phyloP scores from a whole-genome alignment of 2,329 filamentous ascomycete species.

The Fusarium begoniae region DNA sequence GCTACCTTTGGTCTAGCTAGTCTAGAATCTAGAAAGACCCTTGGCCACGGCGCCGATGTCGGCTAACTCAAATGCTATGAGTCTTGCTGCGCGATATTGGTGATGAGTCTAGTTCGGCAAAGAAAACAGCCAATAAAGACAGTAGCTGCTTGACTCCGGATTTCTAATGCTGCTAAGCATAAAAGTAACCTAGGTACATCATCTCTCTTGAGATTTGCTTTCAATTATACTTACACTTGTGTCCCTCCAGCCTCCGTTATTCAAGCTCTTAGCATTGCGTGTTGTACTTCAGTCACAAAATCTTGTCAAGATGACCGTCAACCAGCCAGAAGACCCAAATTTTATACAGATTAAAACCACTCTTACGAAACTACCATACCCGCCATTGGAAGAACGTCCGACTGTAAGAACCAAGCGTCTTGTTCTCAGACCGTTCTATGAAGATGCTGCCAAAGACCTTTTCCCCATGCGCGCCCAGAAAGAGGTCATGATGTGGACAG shows the following conservation, averaged over 20 bases:
- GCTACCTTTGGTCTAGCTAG: neutral
- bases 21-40: too few species aligned
- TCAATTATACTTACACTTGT: fast-evolving
- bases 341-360: conserved; percentile 1
- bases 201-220: neutral
- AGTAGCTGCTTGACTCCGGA: too few species aligned
- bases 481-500: conserved; percentile 15
- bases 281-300: fast-evolving
- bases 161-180: fast-evolving
- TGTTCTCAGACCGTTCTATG: neutral
- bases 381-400: neutral
- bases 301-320: neutral
- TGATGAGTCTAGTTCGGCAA: neutral
- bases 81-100: neutral
- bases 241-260: fast-evolving
- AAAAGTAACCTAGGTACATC: too few species aligned
- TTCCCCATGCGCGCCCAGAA: conserved; percentile 2
- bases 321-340: neutral
- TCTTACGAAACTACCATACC: neutral
- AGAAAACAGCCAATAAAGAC: neutral
- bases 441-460: neutral
- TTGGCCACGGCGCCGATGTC: neutral
- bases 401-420: neutral
- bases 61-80: neutral
- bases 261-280: fast-evolving